Evolutionary conservation across 2,329 filamentous ascomycete genomes (phyloP), one percentile per base, ranked within the genome.

Genomic region (Venturia pyrina): DNA sequence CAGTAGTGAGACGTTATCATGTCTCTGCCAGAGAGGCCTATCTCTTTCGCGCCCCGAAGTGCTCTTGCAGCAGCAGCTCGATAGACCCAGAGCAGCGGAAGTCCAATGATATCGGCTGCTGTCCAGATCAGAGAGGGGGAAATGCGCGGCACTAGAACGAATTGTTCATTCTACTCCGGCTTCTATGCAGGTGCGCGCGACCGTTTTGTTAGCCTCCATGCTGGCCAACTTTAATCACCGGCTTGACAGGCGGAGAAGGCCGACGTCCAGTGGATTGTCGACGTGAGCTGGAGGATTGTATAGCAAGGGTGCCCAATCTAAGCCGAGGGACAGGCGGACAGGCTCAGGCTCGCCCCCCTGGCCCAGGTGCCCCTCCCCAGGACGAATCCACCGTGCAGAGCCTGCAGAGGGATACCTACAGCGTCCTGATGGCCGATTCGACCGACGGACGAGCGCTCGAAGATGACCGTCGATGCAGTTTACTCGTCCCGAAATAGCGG

Each of bases 401-500:
- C 53, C 53, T 59, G 53, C 53, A 59, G 32, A n/a, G n/a, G 44
- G 43, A 62, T 28, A n/a, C n/a, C n/a, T n/a, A n/a, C 60, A 46
- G 60, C 60, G 60, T 43, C 43, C 60, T 40, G 60, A 15, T 40
- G 60, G 60, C 21, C 48, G 48, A 53, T 53, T 53, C 48, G 48
- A 53, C 24, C 21, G 28, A 28, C 28, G 28, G 28, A 28, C 28
- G 28, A 28, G 28, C 28, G n/a, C 37, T 46, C 60, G n/a, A 28
- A 46, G n/a, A 44, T 24, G 60, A 19, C 43, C 37, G 37, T 62
- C 15, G 44, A n/a, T 28, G 32, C 21, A 24, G 17, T 48, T n/a
- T 37, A 21, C 10, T 48, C 28, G 19, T 50, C 44, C 62, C 46
- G 62, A 64, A 64, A 56, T 64, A 64, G 62, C 46, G 62, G 44